phyloP scores from a whole-genome alignment of 140 eudicot genomes.

The Anethum foeniculum region DNA sequence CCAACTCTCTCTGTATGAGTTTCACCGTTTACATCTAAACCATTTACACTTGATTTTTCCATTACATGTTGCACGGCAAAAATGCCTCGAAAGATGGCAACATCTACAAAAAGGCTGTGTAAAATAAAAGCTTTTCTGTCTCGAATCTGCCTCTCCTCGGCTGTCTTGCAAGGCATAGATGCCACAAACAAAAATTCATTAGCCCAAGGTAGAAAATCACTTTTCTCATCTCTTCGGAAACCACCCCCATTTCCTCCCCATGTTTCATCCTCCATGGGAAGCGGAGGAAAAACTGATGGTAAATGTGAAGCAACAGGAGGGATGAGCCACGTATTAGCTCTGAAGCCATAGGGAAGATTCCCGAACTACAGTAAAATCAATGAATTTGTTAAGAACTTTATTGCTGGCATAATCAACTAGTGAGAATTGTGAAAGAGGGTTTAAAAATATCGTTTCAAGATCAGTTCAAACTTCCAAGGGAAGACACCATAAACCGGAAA shows the following conservation, averaged over 20 bases:
- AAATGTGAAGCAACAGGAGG: conserved; percentile 88
- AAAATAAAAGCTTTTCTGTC: conserved; percentile 91
- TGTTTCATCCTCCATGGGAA: conserved; percentile 84
- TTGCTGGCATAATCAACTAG: background rate
- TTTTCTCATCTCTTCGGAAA: conserved; percentile 83
- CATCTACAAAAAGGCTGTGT: conserved; percentile 92
- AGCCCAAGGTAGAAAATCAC: conserved; percentile 84
- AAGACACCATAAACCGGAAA: background rate
- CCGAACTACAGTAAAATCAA: conserved; percentile 65
- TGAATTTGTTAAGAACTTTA: background rate
- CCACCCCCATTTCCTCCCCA: conserved; percentile 99
- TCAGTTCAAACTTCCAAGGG: conserved; percentile 1
- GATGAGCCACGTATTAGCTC: conserved; percentile 99
- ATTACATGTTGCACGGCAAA: conserved; percentile 51
- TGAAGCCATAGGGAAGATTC: conserved; percentile 91
- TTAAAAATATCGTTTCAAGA: background rate
- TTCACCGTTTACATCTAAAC: conserved; percentile 30
- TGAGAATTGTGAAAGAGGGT: background rate
- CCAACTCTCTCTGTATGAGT: conserved; percentile 57
- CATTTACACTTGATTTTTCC: conserved; percentile 32
- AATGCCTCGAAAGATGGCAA: conserved; percentile 89
- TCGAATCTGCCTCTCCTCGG: conserved; percentile 90
- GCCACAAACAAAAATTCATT: conserved; percentile 68
- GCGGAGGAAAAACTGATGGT: conserved; percentile 72
- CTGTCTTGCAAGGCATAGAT: conserved; percentile 91